Conservation (phyloP, 257 asterid genomes). For the Petunia secreta region DNA sequence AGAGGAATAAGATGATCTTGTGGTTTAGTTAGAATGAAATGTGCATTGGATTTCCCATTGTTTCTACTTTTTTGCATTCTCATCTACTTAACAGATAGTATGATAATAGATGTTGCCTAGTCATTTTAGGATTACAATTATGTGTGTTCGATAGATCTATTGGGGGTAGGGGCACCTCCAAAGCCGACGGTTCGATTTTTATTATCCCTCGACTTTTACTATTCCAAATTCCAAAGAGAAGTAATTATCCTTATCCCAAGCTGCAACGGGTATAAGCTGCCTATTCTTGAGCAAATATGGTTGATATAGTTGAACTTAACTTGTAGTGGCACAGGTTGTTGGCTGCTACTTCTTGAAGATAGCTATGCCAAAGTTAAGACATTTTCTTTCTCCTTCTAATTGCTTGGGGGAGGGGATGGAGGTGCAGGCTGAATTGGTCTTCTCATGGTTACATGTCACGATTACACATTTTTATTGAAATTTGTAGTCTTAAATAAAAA, state of each 20-base stretch:
- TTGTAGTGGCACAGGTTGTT: neutral
- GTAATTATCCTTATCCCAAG: neutral
- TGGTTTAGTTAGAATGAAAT: neutral
- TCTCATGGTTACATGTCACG: neutral
- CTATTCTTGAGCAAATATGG: conserved; percentile 1
- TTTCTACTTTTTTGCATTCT: too few species aligned
- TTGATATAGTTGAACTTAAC: neutral
- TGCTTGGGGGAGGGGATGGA: neutral
- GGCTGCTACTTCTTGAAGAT: neutral
- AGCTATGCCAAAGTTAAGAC: neutral
- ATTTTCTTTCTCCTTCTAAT: neutral
- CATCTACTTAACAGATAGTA: too few species aligned
- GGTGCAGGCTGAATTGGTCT: neutral
- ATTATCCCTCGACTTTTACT: neutral
- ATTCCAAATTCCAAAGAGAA: neutral
- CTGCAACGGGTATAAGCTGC: neutral
- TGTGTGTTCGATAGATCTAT: too few species aligned
- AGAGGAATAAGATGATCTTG: neutral
- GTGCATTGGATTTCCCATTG: too few species aligned
- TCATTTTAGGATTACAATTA: too few species aligned
- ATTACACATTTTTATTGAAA: neutral
- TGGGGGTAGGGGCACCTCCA: too few species aligned
- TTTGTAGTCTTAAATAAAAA: neutral
- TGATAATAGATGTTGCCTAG: too few species aligned
- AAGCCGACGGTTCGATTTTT: neutral